A percentile compares a stretch with the other conserved stretches of the same genome.
Conservation (phyloP, 768 basidiomycete species). For the Termitomyces sp. region DNA sequence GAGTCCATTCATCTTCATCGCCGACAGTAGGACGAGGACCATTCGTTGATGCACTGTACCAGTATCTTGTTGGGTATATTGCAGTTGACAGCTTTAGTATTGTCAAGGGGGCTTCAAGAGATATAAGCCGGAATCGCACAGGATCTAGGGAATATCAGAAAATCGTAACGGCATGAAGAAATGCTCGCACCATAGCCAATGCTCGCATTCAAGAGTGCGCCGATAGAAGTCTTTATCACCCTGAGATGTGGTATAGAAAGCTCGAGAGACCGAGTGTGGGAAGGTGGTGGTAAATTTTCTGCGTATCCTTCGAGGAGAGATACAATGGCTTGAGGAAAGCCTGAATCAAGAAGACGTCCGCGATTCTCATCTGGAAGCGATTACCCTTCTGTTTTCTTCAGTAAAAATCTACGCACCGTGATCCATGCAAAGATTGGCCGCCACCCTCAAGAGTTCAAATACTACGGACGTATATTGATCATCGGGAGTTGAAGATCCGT, state of each 20-base stretch:
- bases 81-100: constrained; percentile 61
- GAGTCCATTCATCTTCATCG: constrained; percentile 52
- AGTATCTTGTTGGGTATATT: constrained; percentile 70
- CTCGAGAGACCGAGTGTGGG: constrained; percentile 34
- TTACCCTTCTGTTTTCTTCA: constrained; percentile 2
- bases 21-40: constrained; percentile 18
- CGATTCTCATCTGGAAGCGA: constrained; percentile 63
- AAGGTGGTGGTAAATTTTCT: constrained; percentile 33
- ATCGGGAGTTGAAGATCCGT: constrained; percentile 39
- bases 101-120: constrained; percentile 61
- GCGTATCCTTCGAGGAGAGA: constrained; percentile 66
- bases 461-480: constrained; percentile 43
- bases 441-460: constrained; percentile 69
- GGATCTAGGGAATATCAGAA: constrained; percentile 43
- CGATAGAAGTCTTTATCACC: constrained; percentile 71
- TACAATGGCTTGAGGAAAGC: constrained; percentile 61
- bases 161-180: background rate
- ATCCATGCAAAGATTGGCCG: constrained; percentile 82
- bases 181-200: constrained; percentile 61
- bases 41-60: constrained; percentile 32
- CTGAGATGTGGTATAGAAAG: constrained; percentile 60
- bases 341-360: constrained; percentile 60
- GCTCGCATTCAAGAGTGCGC: constrained; percentile 72
- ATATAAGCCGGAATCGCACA: constrained; percentile 61
- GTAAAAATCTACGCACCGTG: constrained; percentile 45